Evolutionary conservation across 805 yeast species (phyloP).

Genomic region (Zygosaccharomyces kombuchaensis): DNA sequence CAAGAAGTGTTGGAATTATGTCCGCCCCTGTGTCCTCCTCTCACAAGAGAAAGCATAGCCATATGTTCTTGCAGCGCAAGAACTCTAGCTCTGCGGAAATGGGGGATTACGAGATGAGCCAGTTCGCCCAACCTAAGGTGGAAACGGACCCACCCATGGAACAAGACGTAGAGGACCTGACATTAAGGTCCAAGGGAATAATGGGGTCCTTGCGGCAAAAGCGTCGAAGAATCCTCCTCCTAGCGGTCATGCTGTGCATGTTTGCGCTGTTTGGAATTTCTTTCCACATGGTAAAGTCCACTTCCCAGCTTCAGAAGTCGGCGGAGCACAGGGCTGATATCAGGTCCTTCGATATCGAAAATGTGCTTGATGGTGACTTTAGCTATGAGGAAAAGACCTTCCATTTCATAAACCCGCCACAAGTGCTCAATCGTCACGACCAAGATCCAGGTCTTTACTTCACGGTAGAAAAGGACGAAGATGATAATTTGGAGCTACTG

Average conservation of each 20-base stretch:
- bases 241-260: neutral
- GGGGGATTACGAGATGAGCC: constrained; percentile 11
- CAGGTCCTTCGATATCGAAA: constrained; percentile 8
- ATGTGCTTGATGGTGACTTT: constrained; percentile 28
- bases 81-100: constrained; percentile 25
- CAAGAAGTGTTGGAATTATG: neutral
- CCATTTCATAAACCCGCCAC: constrained; percentile 28
- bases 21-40: constrained; percentile 9
- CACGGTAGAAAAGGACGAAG: constrained; percentile 14
- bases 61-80: constrained; percentile 26
- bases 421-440: constrained; percentile 18
- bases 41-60: constrained; percentile 32
- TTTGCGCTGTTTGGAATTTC: neutral
- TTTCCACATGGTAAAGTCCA: neutral
- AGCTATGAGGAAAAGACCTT: constrained; percentile 20
- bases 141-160: neutral
- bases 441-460: constrained; percentile 45
- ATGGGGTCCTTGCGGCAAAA: neutral
- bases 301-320: neutral
- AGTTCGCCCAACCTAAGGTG: neutral
- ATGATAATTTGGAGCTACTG: constrained; percentile 17
- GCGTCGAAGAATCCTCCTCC: neutral
- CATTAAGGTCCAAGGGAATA: neutral
- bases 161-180: neutral
- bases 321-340: neutral